Evolutionary conservation across 106 monocot species (phyloP).

Genomic region (Dioscorea dumetorum): DNA sequence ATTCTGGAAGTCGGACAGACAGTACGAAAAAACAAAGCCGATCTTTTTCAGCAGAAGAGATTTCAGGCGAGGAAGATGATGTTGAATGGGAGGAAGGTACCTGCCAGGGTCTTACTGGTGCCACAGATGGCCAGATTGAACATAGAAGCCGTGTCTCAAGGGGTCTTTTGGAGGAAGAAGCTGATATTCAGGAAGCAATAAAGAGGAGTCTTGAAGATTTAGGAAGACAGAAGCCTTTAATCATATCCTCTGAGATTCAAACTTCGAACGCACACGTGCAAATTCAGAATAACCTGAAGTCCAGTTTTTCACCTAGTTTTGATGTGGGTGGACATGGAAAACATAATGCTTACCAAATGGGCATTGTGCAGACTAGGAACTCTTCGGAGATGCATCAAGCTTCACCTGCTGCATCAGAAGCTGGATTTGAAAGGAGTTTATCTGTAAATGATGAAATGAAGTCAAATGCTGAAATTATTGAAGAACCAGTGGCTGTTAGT

Average conservation of each 20-base stretch:
- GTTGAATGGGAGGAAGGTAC: slow-evolving; percentile 75
- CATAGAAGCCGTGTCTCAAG: slow-evolving; percentile 34
- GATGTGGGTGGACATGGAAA: background rate
- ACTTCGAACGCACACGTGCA: slow-evolving; percentile 4
- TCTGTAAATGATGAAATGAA: slow-evolving; percentile 3
- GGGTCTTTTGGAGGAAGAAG: slow-evolving; percentile 71
- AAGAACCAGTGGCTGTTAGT: slow-evolving; percentile 3
- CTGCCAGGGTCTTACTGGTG: slow-evolving; percentile 14
- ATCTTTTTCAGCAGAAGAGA: slow-evolving; percentile 20
- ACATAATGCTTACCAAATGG: slow-evolving; percentile 1
- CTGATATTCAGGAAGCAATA: slow-evolving; percentile 81
- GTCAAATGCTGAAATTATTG: too few species aligned
- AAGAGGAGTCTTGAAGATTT: slow-evolving; percentile 83
- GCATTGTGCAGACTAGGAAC: slow-evolving; percentile 4
- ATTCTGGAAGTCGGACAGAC: slow-evolving; percentile 6
- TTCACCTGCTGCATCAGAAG: background rate
- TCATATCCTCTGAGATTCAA: background rate
- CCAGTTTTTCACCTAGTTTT: background rate
- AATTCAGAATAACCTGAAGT: background rate
- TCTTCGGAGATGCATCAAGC: slow-evolving; percentile 9
- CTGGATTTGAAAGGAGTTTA: too few species aligned
- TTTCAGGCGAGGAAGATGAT: slow-evolving; percentile 27
- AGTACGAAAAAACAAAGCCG: slow-evolving; percentile 2
- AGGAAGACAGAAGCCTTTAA: slow-evolving; percentile 10
- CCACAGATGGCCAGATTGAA: slow-evolving; percentile 18